phyloP scores from a whole-genome alignment of 352 stramenopile genomes.

The Phytophthora chlamydospora region DNA sequence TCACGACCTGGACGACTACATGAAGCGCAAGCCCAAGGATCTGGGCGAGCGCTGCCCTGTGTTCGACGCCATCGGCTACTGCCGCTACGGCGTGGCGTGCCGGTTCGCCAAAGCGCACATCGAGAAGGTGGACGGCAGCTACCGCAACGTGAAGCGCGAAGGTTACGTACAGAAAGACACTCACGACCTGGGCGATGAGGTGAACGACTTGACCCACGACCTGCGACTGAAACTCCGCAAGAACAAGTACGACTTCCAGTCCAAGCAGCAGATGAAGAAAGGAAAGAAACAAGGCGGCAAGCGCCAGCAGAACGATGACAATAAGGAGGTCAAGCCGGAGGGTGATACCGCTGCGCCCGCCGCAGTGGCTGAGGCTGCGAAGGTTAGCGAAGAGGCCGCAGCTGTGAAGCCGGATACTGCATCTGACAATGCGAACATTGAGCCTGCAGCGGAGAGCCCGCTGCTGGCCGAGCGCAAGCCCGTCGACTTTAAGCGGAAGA shows the following conservation, averaged over 20 bases:
- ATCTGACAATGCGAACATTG: slow-evolving; percentile 21
- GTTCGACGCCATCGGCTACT: slow-evolving; percentile 88
- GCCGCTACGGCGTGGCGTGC: slow-evolving; percentile 92
- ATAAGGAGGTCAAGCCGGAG: slow-evolving; percentile 18
- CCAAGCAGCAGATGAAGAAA: slow-evolving; percentile 76
- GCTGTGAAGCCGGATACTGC: slow-evolving; percentile 7
- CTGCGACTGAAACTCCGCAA: slow-evolving; percentile 90
- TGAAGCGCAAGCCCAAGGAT: slow-evolving; percentile 88
- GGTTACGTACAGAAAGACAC: slow-evolving; percentile 30
- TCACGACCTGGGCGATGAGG: slow-evolving; percentile 53
- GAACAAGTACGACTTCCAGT: slow-evolving; percentile 92
- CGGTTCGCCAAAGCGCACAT: slow-evolving; percentile 90
- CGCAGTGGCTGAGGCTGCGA: slow-evolving; percentile 1
- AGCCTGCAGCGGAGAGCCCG: slow-evolving; percentile 48
- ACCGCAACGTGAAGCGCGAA: slow-evolving; percentile 52
- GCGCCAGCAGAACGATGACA: slow-evolving; percentile 37
- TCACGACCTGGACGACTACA: slow-evolving; percentile 83
- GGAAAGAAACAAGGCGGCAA: slow-evolving; percentile 53
- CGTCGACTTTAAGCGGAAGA: slow-evolving; percentile 97
- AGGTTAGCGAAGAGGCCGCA: too few relatives aligned
- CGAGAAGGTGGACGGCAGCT: slow-evolving; percentile 54
- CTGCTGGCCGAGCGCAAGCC: slow-evolving; percentile 85
- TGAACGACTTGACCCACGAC: slow-evolving; percentile 89
- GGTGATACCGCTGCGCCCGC: background rate
- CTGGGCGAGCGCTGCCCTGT: slow-evolving; percentile 77